These are phyloP conservation scores for Phenoliferia sp. DNA, from an alignment of 1,284 basidiomycete genomes.

Conservation along the genomic window DNA sequence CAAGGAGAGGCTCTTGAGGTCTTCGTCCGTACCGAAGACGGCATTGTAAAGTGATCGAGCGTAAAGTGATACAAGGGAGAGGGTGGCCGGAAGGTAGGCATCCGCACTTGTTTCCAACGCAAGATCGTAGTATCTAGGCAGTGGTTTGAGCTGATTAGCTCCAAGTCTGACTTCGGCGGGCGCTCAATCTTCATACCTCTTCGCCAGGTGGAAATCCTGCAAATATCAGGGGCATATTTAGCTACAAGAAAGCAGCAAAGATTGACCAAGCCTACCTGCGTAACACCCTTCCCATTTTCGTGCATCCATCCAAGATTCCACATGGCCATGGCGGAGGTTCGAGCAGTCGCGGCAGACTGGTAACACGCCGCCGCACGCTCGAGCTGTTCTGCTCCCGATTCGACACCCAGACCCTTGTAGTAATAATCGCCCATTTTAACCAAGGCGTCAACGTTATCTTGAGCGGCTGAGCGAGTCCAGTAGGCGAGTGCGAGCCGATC, in stretches of 20 bases:
- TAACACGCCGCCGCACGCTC: constrained; percentile 91
- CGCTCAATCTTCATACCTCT: constrained; percentile 58
- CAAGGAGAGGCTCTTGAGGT: constrained; percentile 33
- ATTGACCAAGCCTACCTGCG: constrained; percentile 53
- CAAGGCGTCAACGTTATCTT: constrained; percentile 89
- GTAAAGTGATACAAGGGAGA: constrained; percentile 80
- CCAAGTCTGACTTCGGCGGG: too few relatives aligned
- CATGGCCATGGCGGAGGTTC: constrained; percentile 86
- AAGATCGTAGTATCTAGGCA: constrained; percentile 80
- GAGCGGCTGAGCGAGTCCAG: constrained; percentile 90
- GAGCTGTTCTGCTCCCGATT: constrained; percentile 60
- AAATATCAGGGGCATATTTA: too few relatives aligned
- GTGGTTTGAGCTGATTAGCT: too few relatives aligned
- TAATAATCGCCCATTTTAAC: constrained; percentile 75
- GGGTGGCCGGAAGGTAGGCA: constrained; percentile 77
- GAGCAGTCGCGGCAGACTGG: constrained; percentile 81
- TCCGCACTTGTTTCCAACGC: constrained; percentile 80
- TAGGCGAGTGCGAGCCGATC: constrained; percentile 78
- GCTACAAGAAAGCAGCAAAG: neutral
- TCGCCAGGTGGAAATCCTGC: constrained; percentile 93
- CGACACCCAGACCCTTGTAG: constrained; percentile 72
- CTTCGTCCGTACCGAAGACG: constrained; percentile 54
- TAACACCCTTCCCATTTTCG: constrained; percentile 88
- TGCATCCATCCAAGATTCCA: constrained; percentile 99
- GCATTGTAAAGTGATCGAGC: constrained; percentile 77